Evolutionary conservation across 164 flowering plant species (phyloP).

Genomic region (Aristolochia contorta): DNA sequence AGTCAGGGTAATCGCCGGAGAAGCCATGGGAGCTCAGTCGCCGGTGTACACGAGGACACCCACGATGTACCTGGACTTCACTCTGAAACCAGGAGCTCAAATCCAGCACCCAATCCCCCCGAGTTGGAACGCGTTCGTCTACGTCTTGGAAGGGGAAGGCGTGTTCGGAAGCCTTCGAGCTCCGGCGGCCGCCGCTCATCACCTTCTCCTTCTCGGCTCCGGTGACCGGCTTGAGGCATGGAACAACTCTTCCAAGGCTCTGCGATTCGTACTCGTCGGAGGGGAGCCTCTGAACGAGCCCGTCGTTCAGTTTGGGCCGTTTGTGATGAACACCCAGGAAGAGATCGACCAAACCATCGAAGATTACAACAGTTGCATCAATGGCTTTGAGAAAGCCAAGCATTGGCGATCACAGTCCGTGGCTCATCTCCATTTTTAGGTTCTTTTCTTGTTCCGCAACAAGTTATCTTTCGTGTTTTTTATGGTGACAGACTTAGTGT

Average conservation of each 20-base stretch:
- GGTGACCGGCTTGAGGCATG: constrained; percentile 62
- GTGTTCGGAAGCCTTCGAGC: constrained; percentile 35
- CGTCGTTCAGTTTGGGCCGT: constrained; percentile 64
- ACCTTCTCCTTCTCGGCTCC: constrained; percentile 46
- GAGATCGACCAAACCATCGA: constrained; percentile 73
- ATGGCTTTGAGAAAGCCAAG: constrained; percentile 76
- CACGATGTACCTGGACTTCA: constrained; percentile 78
- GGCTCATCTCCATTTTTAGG: not conserved
- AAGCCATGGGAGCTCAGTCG: constrained; percentile 55
- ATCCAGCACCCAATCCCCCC: constrained; percentile 53
- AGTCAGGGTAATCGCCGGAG: constrained; percentile 79
- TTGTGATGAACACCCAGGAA: constrained; percentile 88
- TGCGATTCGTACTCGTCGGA: constrained; percentile 60
- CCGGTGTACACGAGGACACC: constrained; percentile 77
- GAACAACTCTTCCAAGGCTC: constrained; percentile 49
- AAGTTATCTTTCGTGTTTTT: no score
- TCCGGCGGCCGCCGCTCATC: constrained; percentile 28
- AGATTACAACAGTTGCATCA: constrained; percentile 44
- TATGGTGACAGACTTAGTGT: no score
- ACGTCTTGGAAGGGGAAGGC: constrained; percentile 77
- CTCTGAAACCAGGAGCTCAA: constrained; percentile 53
- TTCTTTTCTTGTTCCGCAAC: no score
- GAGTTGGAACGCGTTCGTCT: constrained; percentile 73
- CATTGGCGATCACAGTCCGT: constrained; percentile 46
- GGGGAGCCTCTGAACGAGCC: constrained; percentile 79